phyloP scores from a whole-genome alignment of 495 filamentous ascomycete genomes.

The Aeminium ludgeri region DNA sequence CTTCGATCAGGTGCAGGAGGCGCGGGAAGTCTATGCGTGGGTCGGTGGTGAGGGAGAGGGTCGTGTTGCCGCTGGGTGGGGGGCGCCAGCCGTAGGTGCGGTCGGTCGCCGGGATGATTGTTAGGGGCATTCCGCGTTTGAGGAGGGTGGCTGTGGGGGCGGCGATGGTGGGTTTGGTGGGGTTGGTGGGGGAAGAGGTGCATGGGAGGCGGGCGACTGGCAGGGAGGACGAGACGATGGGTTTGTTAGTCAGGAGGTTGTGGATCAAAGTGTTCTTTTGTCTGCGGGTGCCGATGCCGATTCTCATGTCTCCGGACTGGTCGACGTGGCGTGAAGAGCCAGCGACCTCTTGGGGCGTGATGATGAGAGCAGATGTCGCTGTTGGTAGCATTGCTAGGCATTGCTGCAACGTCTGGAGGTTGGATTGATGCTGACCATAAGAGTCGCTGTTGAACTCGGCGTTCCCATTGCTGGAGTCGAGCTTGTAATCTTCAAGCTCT shows the following conservation, averaged over 20 bases:
- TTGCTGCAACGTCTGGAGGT: slow-evolving; percentile 51
- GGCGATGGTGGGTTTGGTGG: slow-evolving; percentile 4
- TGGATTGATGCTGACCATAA: slow-evolving; percentile 31
- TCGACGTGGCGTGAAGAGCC: slow-evolving; percentile 33
- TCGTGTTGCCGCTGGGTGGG: slow-evolving; percentile 37
- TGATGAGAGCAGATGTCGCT: slow-evolving; percentile 71
- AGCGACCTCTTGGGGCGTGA: slow-evolving; percentile 69
- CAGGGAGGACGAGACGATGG: slow-evolving; percentile 75
- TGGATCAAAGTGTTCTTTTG: slow-evolving; percentile 88
- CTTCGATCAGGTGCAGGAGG: slow-evolving; percentile 75
- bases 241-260: slow-evolving; percentile 91
- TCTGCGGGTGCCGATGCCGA: slow-evolving; percentile 53
- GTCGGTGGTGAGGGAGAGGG: slow-evolving; percentile 40
- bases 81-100: slow-evolving; percentile 48
- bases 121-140: slow-evolving; percentile 80
- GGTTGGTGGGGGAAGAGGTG: slow-evolving; percentile 6
- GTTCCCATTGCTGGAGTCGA: background rate
- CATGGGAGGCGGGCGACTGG: slow-evolving; percentile 43
- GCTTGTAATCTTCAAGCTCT: slow-evolving; percentile 32
- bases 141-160: slow-evolving; percentile 56
- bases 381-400: slow-evolving; percentile 64
- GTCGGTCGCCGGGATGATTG: slow-evolving; percentile 48
- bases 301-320: slow-evolving; percentile 26
- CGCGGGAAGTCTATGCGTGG: slow-evolving; percentile 66
- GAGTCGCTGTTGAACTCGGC: background rate